A percentile compares a stretch with the other conserved stretches of the same genome.
phyloP scores from a whole-genome alignment of 768 basidiomycete genomes.

The Xerocomellus amylosporus region DNA sequence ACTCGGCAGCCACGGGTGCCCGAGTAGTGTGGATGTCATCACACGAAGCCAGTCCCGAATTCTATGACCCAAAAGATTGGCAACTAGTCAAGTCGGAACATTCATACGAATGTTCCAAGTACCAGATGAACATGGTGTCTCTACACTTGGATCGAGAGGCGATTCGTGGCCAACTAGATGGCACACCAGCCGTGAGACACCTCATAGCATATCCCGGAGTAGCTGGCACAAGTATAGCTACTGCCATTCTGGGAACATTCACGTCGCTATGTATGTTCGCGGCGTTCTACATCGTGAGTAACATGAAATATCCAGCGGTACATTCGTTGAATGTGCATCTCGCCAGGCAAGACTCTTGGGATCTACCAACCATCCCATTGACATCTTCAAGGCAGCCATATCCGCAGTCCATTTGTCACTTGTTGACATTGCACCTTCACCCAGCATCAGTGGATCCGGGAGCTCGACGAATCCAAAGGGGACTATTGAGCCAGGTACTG shows the following conservation, averaged over 20 bases:
- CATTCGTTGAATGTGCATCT: constrained; percentile 1
- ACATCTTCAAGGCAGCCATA: constrained; percentile 61
- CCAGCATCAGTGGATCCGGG: constrained; percentile 23
- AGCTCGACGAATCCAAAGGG: constrained; percentile 10
- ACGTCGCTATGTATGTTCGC: constrained; percentile 48
- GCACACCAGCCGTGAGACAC: constrained; percentile 40
- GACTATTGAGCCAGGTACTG: constrained; percentile 27
- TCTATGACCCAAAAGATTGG: constrained; percentile 66
- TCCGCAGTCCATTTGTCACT: constrained; percentile 66
- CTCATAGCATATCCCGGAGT: constrained; percentile 69
- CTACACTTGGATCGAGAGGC: constrained; percentile 51
- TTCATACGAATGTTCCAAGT: constrained; percentile 73
- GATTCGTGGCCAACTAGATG: constrained; percentile 21
- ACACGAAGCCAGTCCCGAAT: constrained; percentile 52
- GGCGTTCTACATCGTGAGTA: constrained; percentile 63
- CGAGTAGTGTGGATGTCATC: constrained; percentile 83
- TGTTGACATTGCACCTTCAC: constrained; percentile 51
- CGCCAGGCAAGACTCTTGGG: constrained; percentile 64
- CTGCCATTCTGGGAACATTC: constrained; percentile 44
- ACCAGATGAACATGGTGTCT: constrained; percentile 69
- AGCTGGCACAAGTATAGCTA: constrained; percentile 59
- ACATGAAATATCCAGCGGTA: neutral
- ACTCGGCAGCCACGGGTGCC: constrained; percentile 41
- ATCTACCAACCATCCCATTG: constrained; percentile 64
- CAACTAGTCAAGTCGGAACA: constrained; percentile 59